Percentiles rank a stretch among this genome's conserved stretches.
These are phyloP conservation scores for Cladosporium sp. DNA, from an alignment of 2,329 filamentous ascomycete species.

Conservation along the genomic window DNA sequence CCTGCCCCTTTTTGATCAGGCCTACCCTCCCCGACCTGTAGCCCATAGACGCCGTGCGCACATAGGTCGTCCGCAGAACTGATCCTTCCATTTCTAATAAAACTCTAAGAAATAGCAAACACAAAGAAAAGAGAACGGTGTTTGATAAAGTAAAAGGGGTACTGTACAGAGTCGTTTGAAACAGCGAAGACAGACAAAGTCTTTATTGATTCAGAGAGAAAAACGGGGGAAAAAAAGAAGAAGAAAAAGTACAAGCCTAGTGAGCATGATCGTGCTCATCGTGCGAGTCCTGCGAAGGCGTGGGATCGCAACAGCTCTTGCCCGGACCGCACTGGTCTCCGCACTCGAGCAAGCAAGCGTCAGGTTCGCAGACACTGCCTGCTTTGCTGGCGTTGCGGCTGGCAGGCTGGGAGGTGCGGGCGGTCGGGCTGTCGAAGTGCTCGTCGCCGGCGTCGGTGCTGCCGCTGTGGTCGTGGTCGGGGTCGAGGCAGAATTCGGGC, in stretches of 20 bases:
- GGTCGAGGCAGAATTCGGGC: slow-evolving; percentile 65
- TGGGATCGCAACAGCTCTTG: slow-evolving; percentile 38
- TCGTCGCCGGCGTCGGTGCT: slow-evolving; percentile 24
- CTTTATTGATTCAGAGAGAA: not conserved
- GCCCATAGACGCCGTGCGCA: too few relatives aligned
- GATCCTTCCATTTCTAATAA: too few relatives aligned
- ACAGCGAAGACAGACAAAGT: too few relatives aligned
- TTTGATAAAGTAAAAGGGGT: not conserved
- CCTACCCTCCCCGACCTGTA: too few relatives aligned
- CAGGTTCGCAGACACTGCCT: slow-evolving; percentile 27
- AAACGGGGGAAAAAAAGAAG: not conserved
- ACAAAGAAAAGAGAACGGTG: not conserved
- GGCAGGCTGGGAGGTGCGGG: slow-evolving; percentile 28
- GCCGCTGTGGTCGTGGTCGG: slow-evolving; percentile 39
- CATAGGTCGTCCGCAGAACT: too few relatives aligned
- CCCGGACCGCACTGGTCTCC: slow-evolving; percentile 39
- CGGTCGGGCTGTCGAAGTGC: slow-evolving; percentile 24
- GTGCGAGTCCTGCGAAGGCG: slow-evolving; percentile 15
- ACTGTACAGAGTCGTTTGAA: slow-evolving; percentile 2
- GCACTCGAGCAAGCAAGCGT: slow-evolving; percentile 41
- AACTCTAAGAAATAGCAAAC: too few relatives aligned
- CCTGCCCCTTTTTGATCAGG: too few relatives aligned
- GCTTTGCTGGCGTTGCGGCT: slow-evolving; percentile 32
- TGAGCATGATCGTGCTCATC: slow-evolving; percentile 34
- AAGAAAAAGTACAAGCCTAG: slow-evolving; percentile 6